Conservation (phyloP, 2,329 filamentous ascomycete genomes). For the Hypoxylon sp. region DNA sequence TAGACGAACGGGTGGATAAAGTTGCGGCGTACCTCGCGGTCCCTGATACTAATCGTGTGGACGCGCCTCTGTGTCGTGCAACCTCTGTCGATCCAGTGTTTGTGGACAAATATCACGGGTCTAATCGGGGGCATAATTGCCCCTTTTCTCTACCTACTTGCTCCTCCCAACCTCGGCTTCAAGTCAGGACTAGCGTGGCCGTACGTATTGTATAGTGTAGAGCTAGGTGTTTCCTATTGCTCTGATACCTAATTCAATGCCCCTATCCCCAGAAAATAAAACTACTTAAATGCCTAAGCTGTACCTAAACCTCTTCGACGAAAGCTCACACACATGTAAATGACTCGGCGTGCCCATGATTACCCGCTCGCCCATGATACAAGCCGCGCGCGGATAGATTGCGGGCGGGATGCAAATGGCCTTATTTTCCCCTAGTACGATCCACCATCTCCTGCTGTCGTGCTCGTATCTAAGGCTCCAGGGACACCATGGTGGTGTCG, state of each 20-base stretch:
- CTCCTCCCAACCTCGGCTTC: no score
- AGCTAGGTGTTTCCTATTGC: no score
- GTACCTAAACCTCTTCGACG: no score
- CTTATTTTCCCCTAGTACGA: not conserved
- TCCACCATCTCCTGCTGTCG: not conserved
- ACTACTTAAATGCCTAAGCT: no score
- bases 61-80: slow-evolving; percentile 19
- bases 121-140: no score
- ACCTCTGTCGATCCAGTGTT: slow-evolving; percentile 26
- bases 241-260: no score
- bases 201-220: no score
- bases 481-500: not conserved
- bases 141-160: no score
- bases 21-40: slow-evolving; percentile 33
- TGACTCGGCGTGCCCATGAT: not conserved
- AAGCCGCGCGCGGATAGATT: not conserved
- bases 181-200: no score
- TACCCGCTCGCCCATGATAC: not conserved
- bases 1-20: not conserved
- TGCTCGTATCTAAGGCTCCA: not conserved
- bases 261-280: no score
- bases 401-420: not conserved
- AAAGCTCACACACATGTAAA: not conserved
- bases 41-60: slow-evolving; percentile 39
- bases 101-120: slow-evolving; percentile 40